phyloP scores from a whole-genome alignment of 1,284 basidiomycete species.

The Cerioporus squamosus region DNA sequence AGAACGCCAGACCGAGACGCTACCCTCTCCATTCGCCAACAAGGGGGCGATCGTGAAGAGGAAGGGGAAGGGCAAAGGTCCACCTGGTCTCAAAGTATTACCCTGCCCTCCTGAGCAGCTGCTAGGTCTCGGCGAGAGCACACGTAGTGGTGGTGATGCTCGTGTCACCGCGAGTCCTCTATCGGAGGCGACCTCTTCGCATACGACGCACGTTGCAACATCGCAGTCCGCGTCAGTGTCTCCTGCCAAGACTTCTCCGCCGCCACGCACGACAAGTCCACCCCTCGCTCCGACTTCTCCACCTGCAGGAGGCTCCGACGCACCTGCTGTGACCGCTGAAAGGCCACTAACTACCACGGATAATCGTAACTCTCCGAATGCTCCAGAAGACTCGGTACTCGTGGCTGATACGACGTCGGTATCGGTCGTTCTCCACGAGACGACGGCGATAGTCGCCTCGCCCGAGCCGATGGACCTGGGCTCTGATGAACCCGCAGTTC shows the following conservation, averaged over 20 bases:
- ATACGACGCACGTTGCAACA: not conserved
- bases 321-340: not conserved
- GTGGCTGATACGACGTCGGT: too few species aligned
- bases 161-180: not conserved
- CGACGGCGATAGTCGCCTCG: not conserved
- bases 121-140: too few species aligned
- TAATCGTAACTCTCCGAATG: too few species aligned
- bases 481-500: not conserved
- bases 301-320: not conserved
- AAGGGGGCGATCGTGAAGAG: conserved; percentile 7
- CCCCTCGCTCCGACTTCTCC: not conserved
- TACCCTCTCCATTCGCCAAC: conserved; percentile 13
- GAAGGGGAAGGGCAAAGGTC: conserved; percentile 8
- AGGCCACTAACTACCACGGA: not conserved
- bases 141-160: not conserved
- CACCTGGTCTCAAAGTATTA: conserved; percentile 17
- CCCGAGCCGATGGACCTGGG: conserved; percentile 10
- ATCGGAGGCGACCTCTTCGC: not conserved
- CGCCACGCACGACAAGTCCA: not conserved
- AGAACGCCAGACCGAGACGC: not conserved
- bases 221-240: not conserved
- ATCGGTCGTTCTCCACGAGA: not conserved
- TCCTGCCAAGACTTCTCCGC: too few species aligned
- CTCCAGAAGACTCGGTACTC: too few species aligned
- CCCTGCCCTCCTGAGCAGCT: not conserved